A percentile compares a stretch with the other conserved stretches of the same genome.
Evolutionary conservation across 2,329 filamentous ascomycete species (phyloP).

Genomic region (Fusarium nodosum): DNA sequence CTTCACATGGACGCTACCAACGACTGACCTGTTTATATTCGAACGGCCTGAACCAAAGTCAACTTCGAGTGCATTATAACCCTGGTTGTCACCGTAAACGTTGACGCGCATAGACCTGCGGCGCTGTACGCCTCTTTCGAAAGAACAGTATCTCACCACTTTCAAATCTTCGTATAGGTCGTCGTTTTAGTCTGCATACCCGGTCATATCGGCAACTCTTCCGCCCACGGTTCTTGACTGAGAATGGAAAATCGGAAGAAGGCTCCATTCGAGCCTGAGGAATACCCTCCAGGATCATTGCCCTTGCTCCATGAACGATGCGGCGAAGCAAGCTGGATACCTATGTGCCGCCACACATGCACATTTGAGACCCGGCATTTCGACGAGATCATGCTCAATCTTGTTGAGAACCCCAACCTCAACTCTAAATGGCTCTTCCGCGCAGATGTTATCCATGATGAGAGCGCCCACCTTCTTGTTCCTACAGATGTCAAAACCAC

Average conservation of each 20-base stretch:
- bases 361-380: conserved; percentile 75
- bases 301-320: conserved; percentile 49
- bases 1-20: neutral
- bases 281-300: conserved; percentile 47
- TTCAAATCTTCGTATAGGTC: conserved; percentile 4
- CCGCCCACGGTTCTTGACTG: conserved; percentile 14
- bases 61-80: neutral
- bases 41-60: neutral
- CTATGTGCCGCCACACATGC: conserved; percentile 69
- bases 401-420: conserved; percentile 83
- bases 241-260: conserved; percentile 38
- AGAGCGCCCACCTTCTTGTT: conserved; percentile 41
- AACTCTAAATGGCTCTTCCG: conserved; percentile 83
- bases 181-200: conserved; percentile 11
- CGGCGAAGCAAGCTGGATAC: conserved; percentile 61
- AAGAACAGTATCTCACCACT: conserved; percentile 19
- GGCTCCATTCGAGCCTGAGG: conserved; percentile 51
- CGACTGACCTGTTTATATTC: neutral
- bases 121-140: conserved; percentile 5
- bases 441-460: conserved; percentile 75
- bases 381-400: conserved; percentile 76
- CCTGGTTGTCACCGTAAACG: neutral
- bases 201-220: conserved; percentile 10
- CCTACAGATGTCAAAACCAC: conserved; percentile 1
- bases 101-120: conserved; percentile 7